Evolutionary conservation across 106 monocot species (phyloP).

Genomic region (Platanthera guangdongensis): DNA sequence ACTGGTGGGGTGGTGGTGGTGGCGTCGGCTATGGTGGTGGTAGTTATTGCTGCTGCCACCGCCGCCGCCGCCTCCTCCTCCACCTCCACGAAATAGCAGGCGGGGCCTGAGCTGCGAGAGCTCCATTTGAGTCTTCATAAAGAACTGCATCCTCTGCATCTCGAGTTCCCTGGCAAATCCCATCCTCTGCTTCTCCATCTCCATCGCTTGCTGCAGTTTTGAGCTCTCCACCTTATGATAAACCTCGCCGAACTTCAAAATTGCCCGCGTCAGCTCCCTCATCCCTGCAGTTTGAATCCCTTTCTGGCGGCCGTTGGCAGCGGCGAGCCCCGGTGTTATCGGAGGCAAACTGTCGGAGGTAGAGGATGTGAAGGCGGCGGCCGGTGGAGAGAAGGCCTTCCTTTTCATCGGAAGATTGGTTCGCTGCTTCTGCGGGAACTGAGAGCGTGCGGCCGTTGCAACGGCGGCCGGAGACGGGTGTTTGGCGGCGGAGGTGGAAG

Average conservation of each 20-base stretch:
- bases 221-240: constrained; percentile 70
- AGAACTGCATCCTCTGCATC: constrained; percentile 69
- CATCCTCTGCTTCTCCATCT: constrained; percentile 73
- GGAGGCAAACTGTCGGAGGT: constrained; percentile 43
- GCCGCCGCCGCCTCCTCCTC: background rate
- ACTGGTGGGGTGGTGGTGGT: background rate
- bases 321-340: constrained; percentile 8
- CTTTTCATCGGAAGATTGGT: constrained; percentile 3
- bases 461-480: constrained; percentile 5
- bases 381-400: background rate
- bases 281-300: constrained; percentile 2
- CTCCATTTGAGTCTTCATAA: constrained; percentile 53
- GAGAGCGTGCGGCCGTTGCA: constrained; percentile 3
- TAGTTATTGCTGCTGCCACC: background rate
- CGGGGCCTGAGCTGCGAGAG: constrained; percentile 18
- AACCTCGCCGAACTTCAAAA: constrained; percentile 57
- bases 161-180: constrained; percentile 59
- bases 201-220: constrained; percentile 53
- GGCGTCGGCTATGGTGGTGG: constrained; percentile 1
- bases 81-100: background rate
- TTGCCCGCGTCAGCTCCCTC: constrained; percentile 36
- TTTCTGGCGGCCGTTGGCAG: constrained; percentile 2
- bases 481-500: background rate
- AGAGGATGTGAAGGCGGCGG: constrained; percentile 13
- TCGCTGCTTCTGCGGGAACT: constrained; percentile 29